Percentiles rank a stretch among this genome's conserved stretches.
These are phyloP conservation scores for Beauveria pseudobassiana DNA, from an alignment of 2,329 filamentous ascomycete genomes.

Conservation along the genomic window DNA sequence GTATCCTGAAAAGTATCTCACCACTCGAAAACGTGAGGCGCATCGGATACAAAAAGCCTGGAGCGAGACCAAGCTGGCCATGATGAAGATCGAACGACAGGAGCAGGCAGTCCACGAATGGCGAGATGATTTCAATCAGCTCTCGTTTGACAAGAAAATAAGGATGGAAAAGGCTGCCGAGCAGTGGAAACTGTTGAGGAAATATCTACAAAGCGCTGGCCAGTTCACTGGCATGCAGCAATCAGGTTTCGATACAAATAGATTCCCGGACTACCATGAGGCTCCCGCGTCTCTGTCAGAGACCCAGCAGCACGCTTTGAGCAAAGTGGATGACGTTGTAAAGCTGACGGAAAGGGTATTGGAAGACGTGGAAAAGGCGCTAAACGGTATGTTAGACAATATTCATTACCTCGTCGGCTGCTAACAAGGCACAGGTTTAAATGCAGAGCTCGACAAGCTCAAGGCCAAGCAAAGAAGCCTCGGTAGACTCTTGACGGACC, in stretches of 20 bases:
- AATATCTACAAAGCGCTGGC: conserved; percentile 29
- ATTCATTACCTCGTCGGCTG: not conserved
- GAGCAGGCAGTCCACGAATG: conserved; percentile 22
- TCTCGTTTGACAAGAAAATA: conserved; percentile 22
- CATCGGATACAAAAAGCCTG: conserved; percentile 34
- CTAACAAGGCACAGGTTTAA: conserved; percentile 23
- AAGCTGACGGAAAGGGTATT: conserved; percentile 25
- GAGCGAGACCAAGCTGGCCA: conserved; percentile 24
- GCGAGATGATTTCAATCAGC: conserved; percentile 20
- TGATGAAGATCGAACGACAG: conserved; percentile 18
- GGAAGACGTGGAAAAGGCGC: conserved; percentile 24
- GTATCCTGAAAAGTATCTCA: conserved; percentile 48
- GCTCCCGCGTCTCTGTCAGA: conserved; percentile 30
- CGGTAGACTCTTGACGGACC: conserved; percentile 31
- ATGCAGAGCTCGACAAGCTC: conserved; percentile 24
- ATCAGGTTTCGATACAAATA: conserved; percentile 30
- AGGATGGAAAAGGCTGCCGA: conserved; percentile 23
- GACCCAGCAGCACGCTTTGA: conserved; percentile 23
- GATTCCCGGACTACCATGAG: conserved; percentile 30
- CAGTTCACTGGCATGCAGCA: conserved; percentile 30
- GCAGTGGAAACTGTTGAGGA: conserved; percentile 25
- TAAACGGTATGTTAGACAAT: conserved; percentile 27
- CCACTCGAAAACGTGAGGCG: conserved; percentile 37
- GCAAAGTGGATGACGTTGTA: conserved; percentile 27
- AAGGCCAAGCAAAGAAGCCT: conserved; percentile 30